Evolutionary conservation across 176 grass and related monocot genomes (phyloP).

Genomic region (Musa beccarii): DNA sequence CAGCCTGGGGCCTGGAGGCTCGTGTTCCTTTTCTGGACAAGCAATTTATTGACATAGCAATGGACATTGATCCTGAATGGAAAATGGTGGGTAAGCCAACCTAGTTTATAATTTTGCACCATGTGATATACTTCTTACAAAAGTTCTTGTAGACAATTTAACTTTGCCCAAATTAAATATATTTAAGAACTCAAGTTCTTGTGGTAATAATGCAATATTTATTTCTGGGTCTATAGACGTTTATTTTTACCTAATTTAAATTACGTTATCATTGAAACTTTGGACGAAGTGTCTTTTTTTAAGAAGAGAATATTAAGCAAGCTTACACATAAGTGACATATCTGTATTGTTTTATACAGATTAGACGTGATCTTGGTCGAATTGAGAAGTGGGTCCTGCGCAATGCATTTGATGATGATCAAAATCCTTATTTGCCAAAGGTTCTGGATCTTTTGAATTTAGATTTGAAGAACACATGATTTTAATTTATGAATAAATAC

Average conservation of each 20-base stretch:
- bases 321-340: not conserved
- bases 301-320: not conserved
- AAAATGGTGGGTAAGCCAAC: conserved; percentile 58
- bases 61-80: conserved; percentile 96
- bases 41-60: conserved; percentile 80
- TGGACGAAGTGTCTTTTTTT: not conserved
- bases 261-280: not conserved
- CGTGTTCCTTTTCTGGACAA: conserved; percentile 98
- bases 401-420: conserved; percentile 87
- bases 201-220: not conserved
- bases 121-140: not conserved
- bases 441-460: conserved; percentile 13
- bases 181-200: not conserved
- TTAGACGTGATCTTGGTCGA: conserved; percentile 62
- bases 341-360: conserved; percentile 43
- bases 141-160: not conserved
- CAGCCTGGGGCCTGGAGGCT: conserved; percentile 90
- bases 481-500: conserved; percentile 1
- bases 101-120: not conserved
- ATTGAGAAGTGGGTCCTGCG: conserved; percentile 96
- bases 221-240: not conserved
- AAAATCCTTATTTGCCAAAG: conserved; percentile 94
- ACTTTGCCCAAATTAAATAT: not conserved
- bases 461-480: no score
- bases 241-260: not conserved